These are phyloP conservation scores for Huiozyma sinensis DNA, from an alignment of 805 yeast genomes.

Conservation along the genomic window DNA sequence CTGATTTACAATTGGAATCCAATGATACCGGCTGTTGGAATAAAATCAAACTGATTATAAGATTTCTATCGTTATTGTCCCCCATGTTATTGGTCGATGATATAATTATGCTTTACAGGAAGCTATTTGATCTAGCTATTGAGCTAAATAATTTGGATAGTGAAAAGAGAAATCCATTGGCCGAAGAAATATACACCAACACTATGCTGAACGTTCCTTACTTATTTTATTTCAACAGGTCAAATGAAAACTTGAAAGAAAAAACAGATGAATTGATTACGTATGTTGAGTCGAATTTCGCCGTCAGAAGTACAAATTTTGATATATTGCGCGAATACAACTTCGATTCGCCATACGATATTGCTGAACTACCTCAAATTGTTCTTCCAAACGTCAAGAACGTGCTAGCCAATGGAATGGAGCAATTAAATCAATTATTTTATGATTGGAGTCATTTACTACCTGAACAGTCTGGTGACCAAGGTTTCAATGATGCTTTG, in stretches of 20 bases:
- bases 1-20: conserved; percentile 20
- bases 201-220: conserved; percentile 58
- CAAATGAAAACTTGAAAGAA: conserved; percentile 18
- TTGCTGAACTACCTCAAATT: conserved; percentile 38
- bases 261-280: conserved; percentile 37
- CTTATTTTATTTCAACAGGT: conserved; percentile 36
- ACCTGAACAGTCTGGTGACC: conserved; percentile 22
- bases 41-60: conserved; percentile 54
- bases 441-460: conserved; percentile 31
- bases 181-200: conserved; percentile 57
- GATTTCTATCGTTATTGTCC: conserved; percentile 57
- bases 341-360: conserved; percentile 36
- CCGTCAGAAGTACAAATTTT: conserved; percentile 12
- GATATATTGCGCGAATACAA: conserved; percentile 20
- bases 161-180: conserved; percentile 42
- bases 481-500: conserved; percentile 26
- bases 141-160: conserved; percentile 37
- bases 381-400: conserved; percentile 41
- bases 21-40: conserved; percentile 52
- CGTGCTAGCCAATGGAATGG: conserved; percentile 34
- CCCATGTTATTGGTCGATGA: conserved; percentile 50
- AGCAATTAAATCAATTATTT: conserved; percentile 29
- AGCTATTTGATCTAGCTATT: conserved; percentile 44
- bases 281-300: conserved; percentile 30
- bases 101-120: conserved; percentile 37